phyloP scores from a whole-genome alignment of 768 basidiomycete species.

The Agaricus bisporus region DNA sequence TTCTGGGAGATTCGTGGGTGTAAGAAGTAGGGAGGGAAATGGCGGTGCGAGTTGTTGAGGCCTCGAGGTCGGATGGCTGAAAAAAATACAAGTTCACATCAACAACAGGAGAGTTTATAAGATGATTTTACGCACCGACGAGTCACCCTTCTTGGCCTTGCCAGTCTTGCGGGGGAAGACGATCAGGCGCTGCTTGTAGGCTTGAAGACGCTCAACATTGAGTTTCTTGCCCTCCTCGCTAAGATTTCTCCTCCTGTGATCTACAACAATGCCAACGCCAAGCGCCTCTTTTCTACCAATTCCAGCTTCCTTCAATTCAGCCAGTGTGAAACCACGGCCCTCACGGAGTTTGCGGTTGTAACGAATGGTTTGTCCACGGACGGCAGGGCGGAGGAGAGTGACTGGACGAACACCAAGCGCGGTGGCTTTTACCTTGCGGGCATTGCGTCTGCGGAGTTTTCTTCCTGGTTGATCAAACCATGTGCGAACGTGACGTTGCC shows the following conservation, averaged over 20 bases:
- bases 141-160: conserved; percentile 96
- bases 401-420: conserved; percentile 89
- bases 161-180: conserved; percentile 95
- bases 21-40: conserved; percentile 64
- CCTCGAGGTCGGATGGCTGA: conserved; percentile 79
- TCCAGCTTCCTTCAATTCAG: conserved; percentile 94
- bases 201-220: conserved; percentile 91
- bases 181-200: conserved; percentile 88
- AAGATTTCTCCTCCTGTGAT: conserved; percentile 94
- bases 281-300: conserved; percentile 91
- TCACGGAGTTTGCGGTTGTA: conserved; percentile 98
- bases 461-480: conserved; percentile 99
- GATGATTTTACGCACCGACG: conserved; percentile 54
- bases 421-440: conserved; percentile 88
- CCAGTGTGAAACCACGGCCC: conserved; percentile 93
- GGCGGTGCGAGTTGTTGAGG: conserved; percentile 62
- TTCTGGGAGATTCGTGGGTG: conserved; percentile 80
- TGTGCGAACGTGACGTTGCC: conserved; percentile 93
- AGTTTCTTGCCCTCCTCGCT: conserved; percentile 95
- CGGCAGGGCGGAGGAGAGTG: conserved; percentile 90
- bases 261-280: conserved; percentile 90
- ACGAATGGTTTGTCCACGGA: conserved; percentile 91
- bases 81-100: conserved; percentile 3
- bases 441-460: conserved; percentile 91
- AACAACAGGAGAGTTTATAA: not conserved